phyloP scores from a whole-genome alignment of 2,329 filamentous ascomycete species.

The Apiospora aurea region DNA sequence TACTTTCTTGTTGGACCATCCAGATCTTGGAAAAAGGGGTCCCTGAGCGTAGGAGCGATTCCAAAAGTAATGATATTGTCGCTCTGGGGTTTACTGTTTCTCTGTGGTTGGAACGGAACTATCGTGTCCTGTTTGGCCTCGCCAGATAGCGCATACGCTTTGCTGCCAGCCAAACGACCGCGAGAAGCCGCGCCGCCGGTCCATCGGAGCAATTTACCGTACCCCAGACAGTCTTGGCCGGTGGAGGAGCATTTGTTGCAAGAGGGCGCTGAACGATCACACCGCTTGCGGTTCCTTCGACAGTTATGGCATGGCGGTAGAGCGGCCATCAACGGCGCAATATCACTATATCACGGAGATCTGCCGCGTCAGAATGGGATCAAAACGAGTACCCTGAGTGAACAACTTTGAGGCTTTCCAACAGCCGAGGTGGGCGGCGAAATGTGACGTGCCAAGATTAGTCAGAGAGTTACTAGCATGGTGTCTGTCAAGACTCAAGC shows the following conservation, averaged over 20 bases:
- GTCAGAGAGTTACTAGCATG: neutral
- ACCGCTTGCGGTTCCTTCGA: conserved; percentile 65
- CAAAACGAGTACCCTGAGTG: conserved; percentile 1
- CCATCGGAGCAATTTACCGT: conserved; percentile 68
- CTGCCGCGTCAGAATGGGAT: neutral
- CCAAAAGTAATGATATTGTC: neutral
- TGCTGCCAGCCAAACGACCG: conserved; percentile 49
- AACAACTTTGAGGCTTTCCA: neutral
- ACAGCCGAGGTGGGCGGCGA: conserved; percentile 1
- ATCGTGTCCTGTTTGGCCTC: neutral
- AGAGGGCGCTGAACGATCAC: conserved; percentile 64
- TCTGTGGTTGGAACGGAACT: neutral
- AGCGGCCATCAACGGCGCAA: conserved; percentile 31
- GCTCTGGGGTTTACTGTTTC: neutral
- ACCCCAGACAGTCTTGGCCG: conserved; percentile 66
- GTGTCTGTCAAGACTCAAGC: neutral
- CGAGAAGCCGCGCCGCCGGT: conserved; percentile 58
- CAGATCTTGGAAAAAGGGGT: conserved; percentile 64
- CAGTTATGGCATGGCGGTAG: conserved; percentile 66
- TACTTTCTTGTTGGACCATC: conserved; percentile 54
- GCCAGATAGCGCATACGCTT: conserved; percentile 24
- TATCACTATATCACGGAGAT: neutral
- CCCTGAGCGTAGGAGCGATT: conserved; percentile 47
- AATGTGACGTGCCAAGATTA: conserved; percentile 14
- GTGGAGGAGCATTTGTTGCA: conserved; percentile 66